Evolutionary conservation across 2,329 filamentous ascomycete genomes (phyloP).

Genomic region (Paracorniculantispora psalliotae): DNA sequence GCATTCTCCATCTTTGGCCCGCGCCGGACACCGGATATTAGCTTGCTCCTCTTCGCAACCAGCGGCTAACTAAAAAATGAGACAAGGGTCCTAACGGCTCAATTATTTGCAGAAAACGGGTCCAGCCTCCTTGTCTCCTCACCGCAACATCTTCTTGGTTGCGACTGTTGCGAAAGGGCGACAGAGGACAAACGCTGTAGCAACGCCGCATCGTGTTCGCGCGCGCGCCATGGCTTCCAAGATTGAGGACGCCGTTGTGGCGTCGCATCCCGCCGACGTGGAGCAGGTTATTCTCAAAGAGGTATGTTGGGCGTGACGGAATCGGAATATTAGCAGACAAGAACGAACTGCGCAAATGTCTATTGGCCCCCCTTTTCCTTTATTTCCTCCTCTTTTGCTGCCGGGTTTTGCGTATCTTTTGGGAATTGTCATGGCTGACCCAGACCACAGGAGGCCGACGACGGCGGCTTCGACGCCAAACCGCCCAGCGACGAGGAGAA

Average conservation of each 20-base stretch:
- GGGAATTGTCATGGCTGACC: not conserved
- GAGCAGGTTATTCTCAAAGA: slow-evolving; percentile 7
- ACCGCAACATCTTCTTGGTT: not conserved
- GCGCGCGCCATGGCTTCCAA: slow-evolving; percentile 8
- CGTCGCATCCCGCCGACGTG: not conserved
- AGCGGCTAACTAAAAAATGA: not conserved
- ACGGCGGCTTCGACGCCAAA: not conserved
- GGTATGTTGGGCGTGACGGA: not conserved
- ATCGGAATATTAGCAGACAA: no score
- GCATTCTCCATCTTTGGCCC: slow-evolving; percentile 4
- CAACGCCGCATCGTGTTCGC: not conserved
- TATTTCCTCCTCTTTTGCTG: no score
- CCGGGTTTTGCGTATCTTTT: not conserved
- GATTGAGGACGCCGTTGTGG: not conserved
- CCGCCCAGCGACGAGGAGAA: slow-evolving; percentile 24
- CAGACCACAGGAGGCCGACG: not conserved
- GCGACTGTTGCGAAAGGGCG: not conserved
- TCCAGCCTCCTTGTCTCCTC: not conserved
- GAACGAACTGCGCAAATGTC: not conserved
- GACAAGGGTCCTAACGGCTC: not conserved
- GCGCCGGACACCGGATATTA: not conserved
- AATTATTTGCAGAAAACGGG: not conserved
- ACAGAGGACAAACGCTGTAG: not conserved
- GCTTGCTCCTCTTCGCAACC: no score
- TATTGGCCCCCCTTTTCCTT: not conserved